Conservation (phyloP, 1,284 basidiomycete genomes). For the Fomitopsis schrenkii region DNA sequence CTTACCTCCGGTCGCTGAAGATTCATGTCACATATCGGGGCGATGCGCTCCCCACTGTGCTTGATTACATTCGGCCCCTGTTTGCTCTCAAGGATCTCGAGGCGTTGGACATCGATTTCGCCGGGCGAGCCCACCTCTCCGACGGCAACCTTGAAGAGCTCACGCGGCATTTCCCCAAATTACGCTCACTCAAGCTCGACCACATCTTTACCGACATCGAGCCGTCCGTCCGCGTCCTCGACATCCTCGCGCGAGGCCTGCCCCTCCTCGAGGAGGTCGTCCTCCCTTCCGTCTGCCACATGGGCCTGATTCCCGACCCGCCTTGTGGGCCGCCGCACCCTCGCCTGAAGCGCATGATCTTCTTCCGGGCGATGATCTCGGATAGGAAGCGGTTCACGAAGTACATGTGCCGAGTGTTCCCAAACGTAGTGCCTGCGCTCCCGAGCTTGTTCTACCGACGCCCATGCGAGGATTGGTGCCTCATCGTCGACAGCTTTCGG, state of each 20-base stretch:
- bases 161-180: background rate
- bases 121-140: background rate
- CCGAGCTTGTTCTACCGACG: background rate
- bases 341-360: background rate
- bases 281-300: background rate
- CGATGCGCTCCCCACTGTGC: background rate
- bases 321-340: background rate
- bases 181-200: background rate
- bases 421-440: background rate
- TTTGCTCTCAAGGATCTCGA: background rate
- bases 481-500: conserved; percentile 2
- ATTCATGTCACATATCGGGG: background rate
- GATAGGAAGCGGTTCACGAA: background rate
- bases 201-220: background rate
- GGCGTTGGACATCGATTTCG: background rate
- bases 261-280: background rate
- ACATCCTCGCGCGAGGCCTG: background rate
- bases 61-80: background rate
- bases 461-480: background rate
- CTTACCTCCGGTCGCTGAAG: background rate
- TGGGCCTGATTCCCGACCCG: background rate
- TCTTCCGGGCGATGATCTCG: background rate
- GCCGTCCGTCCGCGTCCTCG: background rate
- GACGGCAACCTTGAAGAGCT: background rate
- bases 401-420: background rate